Base-by-base conservation (phyloP, 495 filamentous ascomycete genomes). In the Hypoxylon subgilvum region DNA sequence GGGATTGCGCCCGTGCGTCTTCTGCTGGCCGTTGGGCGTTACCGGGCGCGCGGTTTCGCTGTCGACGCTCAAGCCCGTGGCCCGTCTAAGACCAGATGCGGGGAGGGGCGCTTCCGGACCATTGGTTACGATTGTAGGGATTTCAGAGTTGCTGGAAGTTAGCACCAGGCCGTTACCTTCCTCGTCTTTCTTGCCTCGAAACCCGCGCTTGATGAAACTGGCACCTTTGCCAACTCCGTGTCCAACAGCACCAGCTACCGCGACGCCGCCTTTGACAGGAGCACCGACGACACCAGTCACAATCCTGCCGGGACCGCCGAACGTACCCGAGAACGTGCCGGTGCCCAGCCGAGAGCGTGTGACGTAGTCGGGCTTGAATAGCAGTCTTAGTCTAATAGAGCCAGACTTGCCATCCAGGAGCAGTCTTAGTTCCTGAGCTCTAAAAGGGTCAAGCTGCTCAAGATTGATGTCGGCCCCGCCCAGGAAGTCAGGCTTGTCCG, bases 301-400 rank as follows among this genome's bases (percentile, higher is more conserved):
- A 44, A 97, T 88, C 76, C 92, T 96, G 22, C 91, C 90, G n/a
- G 94, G 91, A 3, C 87, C 79, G 4, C 88, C 85, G 68, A 98
- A 96, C 0, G 92, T 97, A 10, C 94, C 94, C 3, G 85, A 86
- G 80, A 99, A 96, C 3, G 94, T 97, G 2, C 89, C 88, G 0
- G 92, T 94, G 35, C 95, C 94, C 72, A 96, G 90, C 27, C 91
- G 84, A 8, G 90, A 83, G 41, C 95, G 86, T 12, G 86, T 87
- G 52, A 99, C 90, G 64, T 96, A 99, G 73, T 88, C 85, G 2
- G 95, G 88, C 58, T 88, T 93, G 85, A 99, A 99, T n/a, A 96
- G 77, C 58, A 97, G 79, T 54, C 88, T 88, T 46, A 99, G 72
- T 28, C 88, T 84, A 27, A 99, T 79, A 7, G 83, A 79, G 16